These are phyloP conservation scores for Glebionis coronaria DNA, from an alignment of 129 eudicot species.

Conservation along the genomic window DNA sequence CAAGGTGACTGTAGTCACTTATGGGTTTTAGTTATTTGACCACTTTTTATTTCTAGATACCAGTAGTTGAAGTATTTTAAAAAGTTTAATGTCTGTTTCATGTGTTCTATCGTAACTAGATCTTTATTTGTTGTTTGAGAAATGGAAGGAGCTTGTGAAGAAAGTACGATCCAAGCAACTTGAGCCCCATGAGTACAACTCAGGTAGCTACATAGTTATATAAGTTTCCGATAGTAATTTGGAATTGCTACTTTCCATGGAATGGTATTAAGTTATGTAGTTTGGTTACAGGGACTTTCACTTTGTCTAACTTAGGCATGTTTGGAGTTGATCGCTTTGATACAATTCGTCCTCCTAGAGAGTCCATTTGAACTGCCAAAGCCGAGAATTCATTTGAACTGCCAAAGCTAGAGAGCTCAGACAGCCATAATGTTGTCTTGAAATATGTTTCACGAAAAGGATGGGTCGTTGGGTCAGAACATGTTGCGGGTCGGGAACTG, in stretches of 20 bases:
- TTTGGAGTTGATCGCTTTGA: slow-evolving; percentile 98
- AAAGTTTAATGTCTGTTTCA: background rate
- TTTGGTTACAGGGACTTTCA: slow-evolving; percentile 67
- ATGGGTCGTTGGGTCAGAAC: no score
- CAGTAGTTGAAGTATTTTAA: background rate
- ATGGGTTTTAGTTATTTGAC: no score
- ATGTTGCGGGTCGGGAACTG: no score
- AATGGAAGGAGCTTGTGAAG: slow-evolving; percentile 98
- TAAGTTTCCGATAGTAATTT: slow-evolving; percentile 7
- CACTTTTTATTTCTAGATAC: background rate
- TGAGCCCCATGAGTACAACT: slow-evolving; percentile 84
- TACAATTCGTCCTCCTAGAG: slow-evolving; percentile 97
- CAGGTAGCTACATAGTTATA: slow-evolving; percentile 39
- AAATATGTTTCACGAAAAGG: no score
- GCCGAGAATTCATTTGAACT: no score
- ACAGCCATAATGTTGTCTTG: no score
- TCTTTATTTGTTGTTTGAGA: slow-evolving; percentile 78
- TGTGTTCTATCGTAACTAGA: slow-evolving; percentile 64
- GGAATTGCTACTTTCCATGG: background rate
- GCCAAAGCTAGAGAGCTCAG: no score
- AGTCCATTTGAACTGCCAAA: no score
- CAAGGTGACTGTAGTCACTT: no score
- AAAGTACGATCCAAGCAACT: slow-evolving; percentile 91
- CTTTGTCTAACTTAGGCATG: slow-evolving; percentile 93
- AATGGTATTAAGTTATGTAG: slow-evolving; percentile 15